Evolutionary conservation across 139 green algal species (phyloP).

Genomic region (Edaphochlamys debaryana): DNA sequence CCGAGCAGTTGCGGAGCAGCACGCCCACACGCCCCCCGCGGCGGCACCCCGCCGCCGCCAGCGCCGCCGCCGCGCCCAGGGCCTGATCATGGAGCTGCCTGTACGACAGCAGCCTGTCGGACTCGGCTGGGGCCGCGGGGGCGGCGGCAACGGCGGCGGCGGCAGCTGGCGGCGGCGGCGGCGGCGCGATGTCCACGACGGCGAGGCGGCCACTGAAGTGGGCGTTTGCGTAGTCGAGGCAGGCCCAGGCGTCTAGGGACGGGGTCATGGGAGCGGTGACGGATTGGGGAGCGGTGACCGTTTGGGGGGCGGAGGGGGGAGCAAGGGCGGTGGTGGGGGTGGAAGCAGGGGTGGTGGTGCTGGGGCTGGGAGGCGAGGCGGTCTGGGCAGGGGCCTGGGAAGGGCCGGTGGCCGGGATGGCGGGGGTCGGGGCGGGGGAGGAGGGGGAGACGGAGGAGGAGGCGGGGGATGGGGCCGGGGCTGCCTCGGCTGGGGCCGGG

Average conservation of each 20-base stretch:
- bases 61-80: slow-evolving; percentile 38
- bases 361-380: no score
- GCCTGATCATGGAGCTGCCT: slow-evolving; percentile 42
- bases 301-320: no score
- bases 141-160: neutral
- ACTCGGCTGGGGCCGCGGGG: neutral
- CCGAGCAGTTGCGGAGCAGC: no score
- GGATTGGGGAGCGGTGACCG: no score
- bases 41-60: slow-evolving; percentile 44
- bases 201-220: slow-evolving; percentile 54
- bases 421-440: neutral
- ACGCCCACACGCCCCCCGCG: slow-evolving; percentile 66
- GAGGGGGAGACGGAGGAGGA: no score
- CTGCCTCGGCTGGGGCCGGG: no score
- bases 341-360: no score
- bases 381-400: neutral
- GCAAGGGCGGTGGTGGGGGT: no score
- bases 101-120: slow-evolving; percentile 50
- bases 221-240: slow-evolving; percentile 37
- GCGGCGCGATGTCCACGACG: slow-evolving; percentile 55
- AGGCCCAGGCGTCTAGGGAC: slow-evolving; percentile 17
- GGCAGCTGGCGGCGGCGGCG: no score
- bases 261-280: neutral
- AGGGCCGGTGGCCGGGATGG: neutral
- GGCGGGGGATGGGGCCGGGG: no score